These are phyloP conservation scores for Crepidotus variabilis DNA, from an alignment of 768 basidiomycete genomes.

Conservation along the genomic window DNA sequence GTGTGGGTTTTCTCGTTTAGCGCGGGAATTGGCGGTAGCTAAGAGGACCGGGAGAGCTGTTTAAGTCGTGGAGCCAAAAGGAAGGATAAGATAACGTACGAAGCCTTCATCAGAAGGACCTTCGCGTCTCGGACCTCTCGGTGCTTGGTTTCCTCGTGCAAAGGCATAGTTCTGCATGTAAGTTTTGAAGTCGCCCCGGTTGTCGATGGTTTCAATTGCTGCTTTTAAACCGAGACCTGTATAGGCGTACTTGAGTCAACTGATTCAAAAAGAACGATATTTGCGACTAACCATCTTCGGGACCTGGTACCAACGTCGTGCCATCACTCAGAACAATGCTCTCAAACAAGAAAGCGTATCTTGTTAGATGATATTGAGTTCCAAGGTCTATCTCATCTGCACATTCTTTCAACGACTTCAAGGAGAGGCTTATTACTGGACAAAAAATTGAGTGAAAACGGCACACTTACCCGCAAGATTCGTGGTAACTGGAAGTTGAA, in stretches of 20 bases:
- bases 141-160: constrained; percentile 61
- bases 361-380: constrained; percentile 94
- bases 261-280: not conserved
- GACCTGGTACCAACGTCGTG: constrained; percentile 71
- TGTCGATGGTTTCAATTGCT: constrained; percentile 89
- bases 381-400: constrained; percentile 95
- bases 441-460: constrained; percentile 3
- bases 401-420: constrained; percentile 86
- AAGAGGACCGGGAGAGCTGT: constrained; percentile 4
- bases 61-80: constrained; percentile 2
- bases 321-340: constrained; percentile 88
- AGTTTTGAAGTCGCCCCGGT: constrained; percentile 89
- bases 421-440: constrained; percentile 1
- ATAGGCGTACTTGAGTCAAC: not conserved
- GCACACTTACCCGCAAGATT: constrained; percentile 73
- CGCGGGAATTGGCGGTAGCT: constrained; percentile 64
- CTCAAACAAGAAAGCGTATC: constrained; percentile 94
- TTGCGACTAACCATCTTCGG: constrained; percentile 56
- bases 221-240: constrained; percentile 74
- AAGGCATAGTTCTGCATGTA: constrained; percentile 99
- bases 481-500: constrained; percentile 97
- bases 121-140: constrained; percentile 78
- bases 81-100: constrained; percentile 50
- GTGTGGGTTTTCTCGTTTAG: constrained; percentile 21
- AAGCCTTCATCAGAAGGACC: constrained; percentile 91